A percentile compares a stretch with the other conserved stretches of the same genome.
phyloP scores from a whole-genome alignment of 495 filamentous ascomycete genomes.

The Penicillium lagena region DNA sequence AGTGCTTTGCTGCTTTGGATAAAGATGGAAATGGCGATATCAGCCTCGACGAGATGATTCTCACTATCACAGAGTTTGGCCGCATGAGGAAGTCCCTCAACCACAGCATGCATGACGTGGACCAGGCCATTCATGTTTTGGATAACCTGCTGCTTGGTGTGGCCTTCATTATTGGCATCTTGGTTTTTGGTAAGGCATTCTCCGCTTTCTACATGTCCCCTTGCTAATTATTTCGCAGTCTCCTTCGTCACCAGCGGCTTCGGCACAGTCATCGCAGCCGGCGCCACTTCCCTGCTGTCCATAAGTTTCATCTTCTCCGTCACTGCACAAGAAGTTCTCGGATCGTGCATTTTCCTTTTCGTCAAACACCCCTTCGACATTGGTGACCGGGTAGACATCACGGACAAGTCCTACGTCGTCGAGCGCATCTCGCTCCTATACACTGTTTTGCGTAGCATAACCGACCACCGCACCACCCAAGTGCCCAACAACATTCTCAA shows the following conservation, averaged over 20 bases:
- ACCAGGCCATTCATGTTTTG: constrained; percentile 86
- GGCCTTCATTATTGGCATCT: constrained; percentile 70
- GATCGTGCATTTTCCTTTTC: constrained; percentile 95
- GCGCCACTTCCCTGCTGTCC: constrained; percentile 88
- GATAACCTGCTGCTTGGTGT: constrained; percentile 77
- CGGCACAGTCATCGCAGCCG: constrained; percentile 83
- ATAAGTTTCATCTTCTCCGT: constrained; percentile 90
- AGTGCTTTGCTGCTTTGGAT: constrained; percentile 75
- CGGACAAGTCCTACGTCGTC: constrained; percentile 63
- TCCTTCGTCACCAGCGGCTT: constrained; percentile 82
- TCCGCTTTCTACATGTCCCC: too few species aligned
- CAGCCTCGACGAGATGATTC: constrained; percentile 88
- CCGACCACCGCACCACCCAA: constrained; percentile 77
- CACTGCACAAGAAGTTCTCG: constrained; percentile 88
- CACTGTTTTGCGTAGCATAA: constrained; percentile 83
- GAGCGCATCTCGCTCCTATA: constrained; percentile 93
- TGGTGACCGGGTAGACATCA: constrained; percentile 86
- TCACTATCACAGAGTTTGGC: constrained; percentile 75
- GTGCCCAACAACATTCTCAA: constrained; percentile 89
- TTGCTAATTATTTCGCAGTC: constrained; percentile 24
- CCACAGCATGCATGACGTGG: constrained; percentile 92
- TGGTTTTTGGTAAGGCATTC: constrained; percentile 54
- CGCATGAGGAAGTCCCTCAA: constrained; percentile 79
- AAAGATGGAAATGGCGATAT: constrained; percentile 90
- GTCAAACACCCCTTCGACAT: constrained; percentile 95